Evolutionary conservation across 106 monocot species (phyloP).

Genomic region (Alisma plantagoaquatica): DNA sequence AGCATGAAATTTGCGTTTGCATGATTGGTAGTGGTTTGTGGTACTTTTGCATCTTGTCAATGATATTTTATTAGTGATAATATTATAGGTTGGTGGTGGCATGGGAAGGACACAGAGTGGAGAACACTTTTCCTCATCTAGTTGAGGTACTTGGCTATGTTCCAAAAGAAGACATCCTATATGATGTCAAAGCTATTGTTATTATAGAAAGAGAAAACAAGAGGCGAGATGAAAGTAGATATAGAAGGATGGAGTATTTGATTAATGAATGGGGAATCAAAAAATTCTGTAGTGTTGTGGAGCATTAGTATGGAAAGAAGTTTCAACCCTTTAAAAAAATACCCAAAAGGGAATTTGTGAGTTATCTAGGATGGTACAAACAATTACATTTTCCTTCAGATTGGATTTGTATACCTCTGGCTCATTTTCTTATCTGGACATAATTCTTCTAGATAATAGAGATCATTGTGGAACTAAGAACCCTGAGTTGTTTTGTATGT

Average conservation of each 20-base stretch:
- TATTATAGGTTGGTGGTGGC: constrained; percentile 85
- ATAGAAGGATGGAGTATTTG: constrained; percentile 96
- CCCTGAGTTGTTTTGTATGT: too few species aligned
- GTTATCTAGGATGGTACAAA: constrained; percentile 95
- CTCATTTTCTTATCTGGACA: neutral
- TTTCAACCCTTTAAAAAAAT: constrained; percentile 63
- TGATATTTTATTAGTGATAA: neutral
- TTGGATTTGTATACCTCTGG: neutral
- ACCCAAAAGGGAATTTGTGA: constrained; percentile 89
- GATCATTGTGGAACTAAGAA: neutral
- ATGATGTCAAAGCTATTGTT: constrained; percentile 93
- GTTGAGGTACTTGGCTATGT: constrained; percentile 92
- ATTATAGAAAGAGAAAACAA: constrained; percentile 90
- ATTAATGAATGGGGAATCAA: constrained; percentile 88
- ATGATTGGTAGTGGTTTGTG: neutral
- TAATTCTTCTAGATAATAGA: neutral
- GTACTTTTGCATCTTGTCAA: neutral
- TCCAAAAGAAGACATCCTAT: constrained; percentile 90
- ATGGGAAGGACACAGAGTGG: constrained; percentile 91
- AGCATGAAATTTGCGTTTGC: constrained; percentile 9
- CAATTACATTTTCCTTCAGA: constrained; percentile 31
- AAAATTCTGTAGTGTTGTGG: constrained; percentile 71
- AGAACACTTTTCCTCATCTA: constrained; percentile 78
- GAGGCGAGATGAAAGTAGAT: constrained; percentile 82
- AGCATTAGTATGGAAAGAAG: constrained; percentile 89